These are phyloP conservation scores for Syncephalis plumigaleata DNA, from an alignment of 371 early-diverging fungal genomes.

Conservation along the genomic window DNA sequence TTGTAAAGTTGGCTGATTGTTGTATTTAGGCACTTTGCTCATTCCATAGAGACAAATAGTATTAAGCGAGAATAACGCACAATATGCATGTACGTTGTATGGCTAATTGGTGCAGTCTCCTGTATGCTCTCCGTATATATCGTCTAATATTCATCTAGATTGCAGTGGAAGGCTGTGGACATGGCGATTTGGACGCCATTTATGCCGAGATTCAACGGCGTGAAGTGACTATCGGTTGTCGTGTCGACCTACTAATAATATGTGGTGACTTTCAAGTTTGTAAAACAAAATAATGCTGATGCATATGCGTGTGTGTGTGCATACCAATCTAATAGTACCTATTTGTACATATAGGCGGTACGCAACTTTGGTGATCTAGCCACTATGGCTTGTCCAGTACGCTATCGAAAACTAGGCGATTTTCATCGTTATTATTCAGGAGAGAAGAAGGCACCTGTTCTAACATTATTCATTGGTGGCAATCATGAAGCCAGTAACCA, in stretches of 20 bases:
- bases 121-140: background rate
- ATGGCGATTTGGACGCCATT: slow-evolving; percentile 81
- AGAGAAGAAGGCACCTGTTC: slow-evolving; percentile 53
- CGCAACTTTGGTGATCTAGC: slow-evolving; percentile 70
- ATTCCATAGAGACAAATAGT: too few relatives aligned
- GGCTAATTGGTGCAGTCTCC: too few relatives aligned
- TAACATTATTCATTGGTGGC: slow-evolving; percentile 91
- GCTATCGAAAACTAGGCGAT: slow-evolving; percentile 60
- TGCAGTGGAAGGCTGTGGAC: slow-evolving; percentile 88
- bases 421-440: slow-evolving; percentile 90
- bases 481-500: slow-evolving; percentile 94
- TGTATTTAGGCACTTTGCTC: too few relatives aligned
- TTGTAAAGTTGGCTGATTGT: too few relatives aligned
- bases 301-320: background rate
- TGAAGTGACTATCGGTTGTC: slow-evolving; percentile 20
- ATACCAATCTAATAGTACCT: background rate
- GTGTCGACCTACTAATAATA: slow-evolving; percentile 78
- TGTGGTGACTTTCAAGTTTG: slow-evolving; percentile 93
- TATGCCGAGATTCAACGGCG: slow-evolving; percentile 43
- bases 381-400: slow-evolving; percentile 62
- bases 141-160: slow-evolving; percentile 22
- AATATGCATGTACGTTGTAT: too few relatives aligned
- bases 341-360: slow-evolving; percentile 33
- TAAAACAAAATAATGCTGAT: background rate
- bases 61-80: too few relatives aligned